Evolutionary conservation across 768 basidiomycete species (phyloP), one percentile per base, ranked within the genome.

Genomic region (Aureoboletus auriporus): DNA sequence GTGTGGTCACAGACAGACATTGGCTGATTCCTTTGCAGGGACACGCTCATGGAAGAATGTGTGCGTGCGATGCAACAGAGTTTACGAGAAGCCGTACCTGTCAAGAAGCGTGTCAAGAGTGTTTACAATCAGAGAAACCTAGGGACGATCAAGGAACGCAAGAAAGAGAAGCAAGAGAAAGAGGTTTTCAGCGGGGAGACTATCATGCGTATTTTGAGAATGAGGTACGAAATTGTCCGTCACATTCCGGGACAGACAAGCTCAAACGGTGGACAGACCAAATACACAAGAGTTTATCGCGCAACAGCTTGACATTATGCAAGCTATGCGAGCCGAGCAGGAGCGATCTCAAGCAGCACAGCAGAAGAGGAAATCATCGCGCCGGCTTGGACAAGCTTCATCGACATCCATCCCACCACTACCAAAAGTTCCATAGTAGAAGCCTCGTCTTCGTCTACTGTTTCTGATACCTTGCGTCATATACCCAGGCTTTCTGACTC

Each of bases 41-140:
- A 90, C 62, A 82, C 80, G 10, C 69, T 91, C 28, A 93, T 91
- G 87, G 89, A 96, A 67, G 93, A 96, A 70, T 96, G 93, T 56
- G 93, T 96, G 16, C 83, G 89, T 8, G 88, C 93, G 75, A 93
- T 95, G 84, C 93, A 95, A 61, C 86, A 91, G 57, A 86, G 79
- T 10, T 72, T 97, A 31, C 80, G 86, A 12, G 76, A 79, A 5
- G 76, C 84, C 1, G 82, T 89, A 7, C 79, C 86, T 9, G 74
- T 89, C 56, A 89, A 89, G 75, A 90, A 89, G 66, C 85, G 93
- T 9, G 87, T 84, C 3, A 98, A 98, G 78, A 92, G 90, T 51
- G 89, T 99, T 16, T 89, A 92, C 55, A 75, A 83, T 11, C 93
- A 95, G 60, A 83, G 93, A 42, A 99, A 97, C 66, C 79, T 98